Conservation (phyloP, 805 yeast genomes). For the Lachancea sp. region DNA sequence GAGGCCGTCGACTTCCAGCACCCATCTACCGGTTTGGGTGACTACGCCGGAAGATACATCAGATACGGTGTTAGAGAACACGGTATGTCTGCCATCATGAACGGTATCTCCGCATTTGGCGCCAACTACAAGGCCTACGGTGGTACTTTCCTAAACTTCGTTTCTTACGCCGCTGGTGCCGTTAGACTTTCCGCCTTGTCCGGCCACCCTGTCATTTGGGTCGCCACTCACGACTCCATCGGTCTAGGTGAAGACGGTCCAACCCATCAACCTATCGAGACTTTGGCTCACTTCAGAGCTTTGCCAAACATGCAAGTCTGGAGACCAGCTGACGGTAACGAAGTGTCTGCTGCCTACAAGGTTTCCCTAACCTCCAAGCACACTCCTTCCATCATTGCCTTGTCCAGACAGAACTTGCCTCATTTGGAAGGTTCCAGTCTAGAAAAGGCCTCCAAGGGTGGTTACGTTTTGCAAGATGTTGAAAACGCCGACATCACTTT, state of each 20-base stretch:
- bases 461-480: slow-evolving; percentile 62
- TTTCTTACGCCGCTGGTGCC: slow-evolving; percentile 80
- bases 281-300: slow-evolving; percentile 81
- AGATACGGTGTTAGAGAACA: slow-evolving; percentile 99
- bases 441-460: slow-evolving; percentile 93
- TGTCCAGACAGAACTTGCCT: slow-evolving; percentile 83
- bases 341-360: slow-evolving; percentile 75
- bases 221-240: slow-evolving; percentile 85
- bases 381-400: slow-evolving; percentile 70
- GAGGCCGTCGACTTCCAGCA: slow-evolving; percentile 91
- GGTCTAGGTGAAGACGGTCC: slow-evolving; percentile 94
- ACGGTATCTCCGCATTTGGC: slow-evolving; percentile 90
- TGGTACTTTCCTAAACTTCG: slow-evolving; percentile 96
- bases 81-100: slow-evolving; percentile 97
- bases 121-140: slow-evolving; percentile 86
- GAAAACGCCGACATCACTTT: slow-evolving; percentile 65
- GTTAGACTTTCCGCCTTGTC: slow-evolving; percentile 78
- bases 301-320: slow-evolving; percentile 75
- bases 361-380: slow-evolving; percentile 52
- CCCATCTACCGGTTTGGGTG: slow-evolving; percentile 70
- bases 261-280: slow-evolving; percentile 89
- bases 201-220: slow-evolving; percentile 79
- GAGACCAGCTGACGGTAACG: slow-evolving; percentile 95
- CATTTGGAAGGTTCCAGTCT: slow-evolving; percentile 89
- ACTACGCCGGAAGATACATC: slow-evolving; percentile 85